Percentiles rank a stretch among this genome's conserved stretches.
phyloP scores from a whole-genome alignment of 345 rosid species.

The Rhizophora apiculata region DNA sequence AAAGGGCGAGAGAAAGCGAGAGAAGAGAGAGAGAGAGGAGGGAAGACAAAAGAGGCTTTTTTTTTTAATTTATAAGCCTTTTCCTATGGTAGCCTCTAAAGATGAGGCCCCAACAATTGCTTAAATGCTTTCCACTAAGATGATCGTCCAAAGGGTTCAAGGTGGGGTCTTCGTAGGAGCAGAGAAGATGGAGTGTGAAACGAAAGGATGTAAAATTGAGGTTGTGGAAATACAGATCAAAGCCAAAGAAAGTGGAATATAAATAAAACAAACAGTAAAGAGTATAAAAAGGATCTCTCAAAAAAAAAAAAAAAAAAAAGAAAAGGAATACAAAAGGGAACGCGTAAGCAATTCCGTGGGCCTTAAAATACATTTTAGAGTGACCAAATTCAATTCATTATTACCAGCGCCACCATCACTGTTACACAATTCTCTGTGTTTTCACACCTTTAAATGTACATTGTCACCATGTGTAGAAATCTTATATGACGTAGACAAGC shows the following conservation, averaged over 20 bases:
- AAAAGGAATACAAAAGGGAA: no score
- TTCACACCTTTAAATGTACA: background rate
- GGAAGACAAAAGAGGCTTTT: slow-evolving; percentile 17
- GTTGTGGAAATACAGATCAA: background rate
- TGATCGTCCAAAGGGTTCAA: slow-evolving; percentile 41
- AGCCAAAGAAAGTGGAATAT: no score
- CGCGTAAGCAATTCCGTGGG: no score
- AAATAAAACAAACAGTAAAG: no score
- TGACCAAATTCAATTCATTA: slow-evolving; percentile 6
- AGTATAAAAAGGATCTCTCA: no score
- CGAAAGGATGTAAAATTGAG: slow-evolving; percentile 4
- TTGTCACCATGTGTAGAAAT: background rate
- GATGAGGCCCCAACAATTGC: slow-evolving; percentile 5
- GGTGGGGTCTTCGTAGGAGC: slow-evolving; percentile 53
- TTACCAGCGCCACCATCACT: slow-evolving; percentile 12
- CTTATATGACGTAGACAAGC: no score
- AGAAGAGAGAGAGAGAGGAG: slow-evolving; percentile 13
- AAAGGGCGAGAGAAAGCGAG: background rate
- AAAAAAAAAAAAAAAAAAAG: background rate
- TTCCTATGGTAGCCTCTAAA: slow-evolving; percentile 9
- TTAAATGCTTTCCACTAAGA: slow-evolving; percentile 35
- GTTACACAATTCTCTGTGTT: slow-evolving; percentile 1
- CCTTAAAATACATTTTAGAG: background rate
- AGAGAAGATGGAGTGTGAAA: slow-evolving; percentile 30
- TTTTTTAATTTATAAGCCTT: slow-evolving; percentile 21